Evolutionary conservation across 1,284 basidiomycete species (phyloP), one percentile per base, ranked within the genome.

Genomic region (Hymenochaete sp.): DNA sequence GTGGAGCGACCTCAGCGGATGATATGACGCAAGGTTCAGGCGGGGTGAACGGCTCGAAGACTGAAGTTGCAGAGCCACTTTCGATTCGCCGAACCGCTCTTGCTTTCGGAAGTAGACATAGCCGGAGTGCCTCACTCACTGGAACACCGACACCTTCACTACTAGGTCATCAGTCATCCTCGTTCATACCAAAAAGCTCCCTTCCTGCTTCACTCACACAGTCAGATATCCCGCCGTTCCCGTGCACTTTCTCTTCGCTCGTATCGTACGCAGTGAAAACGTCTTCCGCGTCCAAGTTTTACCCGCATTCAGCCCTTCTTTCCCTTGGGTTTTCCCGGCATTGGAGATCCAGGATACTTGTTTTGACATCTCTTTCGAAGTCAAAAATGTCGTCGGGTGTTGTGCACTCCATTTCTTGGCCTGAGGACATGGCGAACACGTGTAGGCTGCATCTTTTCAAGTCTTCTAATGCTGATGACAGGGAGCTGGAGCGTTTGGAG

Each of bases 401-500:
- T n/a, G n/a, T n/a, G n/a, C n/a, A n/a, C n/a, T n/a, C n/a, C n/a
- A n/a, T n/a, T n/a, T n/a, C n/a, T n/a, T n/a, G n/a, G n/a, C 43
- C 67, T 66, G 27, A 57, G 61, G 36, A 62, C 18, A 18, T n/a
- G 38, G 18, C 38, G 13, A 25, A 33, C 19, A 60, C 68, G 29
- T 80, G 75, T 7, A 77, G 82, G 58, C 62, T 86, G 25, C 83
- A 87, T 58, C 57, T 87, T 26, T 87, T 87, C 66, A 83, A 83
- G 57, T 67, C 69, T 8, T 55, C 68, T 1, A 62, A 65, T 4
- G 58, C 66, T 9, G 75, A 79, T 14, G 82, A 84, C 45, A 72
- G 65, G 38, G 84, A 87, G 59, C 51, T 84, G 4, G 82, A 87
- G 58, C 67, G 83, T 36, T 59, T 87, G 24, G 77, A 79, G 56